Evolutionary conservation across 768 basidiomycete species (phyloP).

Genomic region (Hirschioporus abietinus): DNA sequence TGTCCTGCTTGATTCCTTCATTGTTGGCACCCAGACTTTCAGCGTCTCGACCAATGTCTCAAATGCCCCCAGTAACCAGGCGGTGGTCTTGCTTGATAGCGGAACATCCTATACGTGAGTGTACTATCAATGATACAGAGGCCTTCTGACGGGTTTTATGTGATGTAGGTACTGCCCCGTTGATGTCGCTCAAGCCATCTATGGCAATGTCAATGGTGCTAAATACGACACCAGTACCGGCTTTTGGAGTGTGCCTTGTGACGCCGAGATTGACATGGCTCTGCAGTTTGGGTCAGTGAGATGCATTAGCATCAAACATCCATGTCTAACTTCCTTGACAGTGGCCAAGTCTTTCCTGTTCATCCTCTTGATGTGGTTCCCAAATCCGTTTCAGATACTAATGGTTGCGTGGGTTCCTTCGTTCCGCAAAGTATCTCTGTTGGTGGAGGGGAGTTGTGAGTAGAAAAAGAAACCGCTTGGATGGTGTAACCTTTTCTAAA

Average conservation of each 20-base stretch:
- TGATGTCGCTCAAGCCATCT: conserved; percentile 64
- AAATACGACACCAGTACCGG: conserved; percentile 42
- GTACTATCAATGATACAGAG: conserved; percentile 10
- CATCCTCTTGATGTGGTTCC: conserved; percentile 76
- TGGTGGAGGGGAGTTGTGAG: conserved; percentile 65
- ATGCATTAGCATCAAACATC: conserved; percentile 4
- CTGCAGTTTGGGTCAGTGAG: conserved; percentile 65
- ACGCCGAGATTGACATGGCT: conserved; percentile 70
- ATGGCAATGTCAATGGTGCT: conserved; percentile 61
- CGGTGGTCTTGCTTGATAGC: conserved; percentile 73
- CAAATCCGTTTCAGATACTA: conserved; percentile 35
- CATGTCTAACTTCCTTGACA: conserved; percentile 24
- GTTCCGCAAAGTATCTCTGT: conserved; percentile 56
- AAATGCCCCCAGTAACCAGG: conserved; percentile 60
- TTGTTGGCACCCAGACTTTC: conserved; percentile 48
- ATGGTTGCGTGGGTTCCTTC: conserved; percentile 69
- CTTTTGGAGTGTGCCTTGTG: conserved; percentile 73
- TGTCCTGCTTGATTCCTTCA: conserved; percentile 67
- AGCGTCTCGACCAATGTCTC: conserved; percentile 49
- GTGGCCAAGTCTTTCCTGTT: conserved; percentile 69
- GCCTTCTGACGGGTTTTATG: conserved; percentile 2
- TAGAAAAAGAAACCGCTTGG: conserved; percentile 9
- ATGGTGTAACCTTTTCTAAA: background rate
- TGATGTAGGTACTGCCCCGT: conserved; percentile 58
- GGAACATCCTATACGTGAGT: conserved; percentile 78